phyloP scores from a whole-genome alignment of 257 asterid species.

The Forsythia viridissima region DNA sequence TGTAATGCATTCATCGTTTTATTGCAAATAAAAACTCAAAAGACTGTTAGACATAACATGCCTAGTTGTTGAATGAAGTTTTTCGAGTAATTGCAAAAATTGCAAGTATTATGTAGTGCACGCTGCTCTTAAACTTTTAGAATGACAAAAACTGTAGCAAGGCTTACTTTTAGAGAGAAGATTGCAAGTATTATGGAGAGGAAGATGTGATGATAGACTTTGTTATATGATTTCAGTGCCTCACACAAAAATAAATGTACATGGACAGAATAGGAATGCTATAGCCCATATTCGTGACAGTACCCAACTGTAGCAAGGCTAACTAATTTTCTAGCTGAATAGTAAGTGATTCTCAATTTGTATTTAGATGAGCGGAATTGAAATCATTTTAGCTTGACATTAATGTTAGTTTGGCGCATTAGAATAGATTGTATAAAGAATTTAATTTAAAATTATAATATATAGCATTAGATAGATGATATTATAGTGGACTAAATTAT shows the following conservation, averaged over 20 bases:
- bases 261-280: not conserved
- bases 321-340: too few species aligned
- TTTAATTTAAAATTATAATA: too few species aligned
- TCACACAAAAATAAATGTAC: not conserved
- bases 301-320: too few species aligned
- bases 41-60: not conserved
- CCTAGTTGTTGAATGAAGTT: slow-evolving; percentile 10
- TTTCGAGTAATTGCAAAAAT: not conserved
- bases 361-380: too few species aligned
- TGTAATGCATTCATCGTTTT: not conserved
- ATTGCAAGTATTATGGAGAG: not conserved
- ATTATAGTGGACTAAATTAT: too few species aligned
- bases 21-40: not conserved
- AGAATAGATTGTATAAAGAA: too few species aligned
- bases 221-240: not conserved
- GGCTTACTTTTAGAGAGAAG: not conserved
- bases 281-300: not conserved
- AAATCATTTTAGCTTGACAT: too few species aligned
- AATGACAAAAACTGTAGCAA: too few species aligned
- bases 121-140: too few species aligned
- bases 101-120: not conserved
- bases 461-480: too few species aligned
- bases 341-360: too few species aligned
- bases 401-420: too few species aligned
- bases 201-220: not conserved